Conservation (phyloP, 2,329 filamentous ascomycete genomes). For the Aspergillus fijiensis region DNA sequence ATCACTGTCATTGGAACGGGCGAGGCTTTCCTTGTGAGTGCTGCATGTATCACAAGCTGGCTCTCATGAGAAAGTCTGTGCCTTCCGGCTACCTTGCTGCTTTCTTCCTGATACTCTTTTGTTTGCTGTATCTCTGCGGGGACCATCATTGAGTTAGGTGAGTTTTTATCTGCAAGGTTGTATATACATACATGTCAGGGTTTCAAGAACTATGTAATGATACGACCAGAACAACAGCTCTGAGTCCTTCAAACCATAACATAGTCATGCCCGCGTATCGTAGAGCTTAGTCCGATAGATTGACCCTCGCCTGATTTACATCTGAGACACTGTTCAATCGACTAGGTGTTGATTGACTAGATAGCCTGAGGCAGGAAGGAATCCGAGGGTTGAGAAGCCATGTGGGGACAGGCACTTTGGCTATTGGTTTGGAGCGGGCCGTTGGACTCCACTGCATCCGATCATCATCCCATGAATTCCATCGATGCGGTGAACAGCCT, state of each 20-base stretch:
- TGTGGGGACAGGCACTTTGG: background rate
- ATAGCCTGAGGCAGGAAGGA: slow-evolving; percentile 1
- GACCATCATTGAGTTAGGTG: background rate
- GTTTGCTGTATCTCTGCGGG: background rate
- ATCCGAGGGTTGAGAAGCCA: background rate
- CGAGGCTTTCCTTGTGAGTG: background rate
- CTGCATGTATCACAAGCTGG: background rate
- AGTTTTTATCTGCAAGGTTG: background rate
- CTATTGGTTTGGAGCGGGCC: background rate
- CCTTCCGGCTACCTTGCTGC: background rate
- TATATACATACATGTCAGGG: background rate
- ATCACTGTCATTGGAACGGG: background rate
- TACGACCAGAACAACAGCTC: too few relatives aligned
- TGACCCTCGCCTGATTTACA: too few relatives aligned
- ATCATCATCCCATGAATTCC: background rate
- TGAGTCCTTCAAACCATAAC: too few relatives aligned
- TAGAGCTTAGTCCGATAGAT: too few relatives aligned
- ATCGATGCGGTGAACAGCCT: background rate
- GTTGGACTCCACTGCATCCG: background rate
- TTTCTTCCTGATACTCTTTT: background rate
- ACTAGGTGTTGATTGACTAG: too few relatives aligned
- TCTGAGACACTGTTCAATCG: too few relatives aligned
- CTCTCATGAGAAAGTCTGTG: background rate
- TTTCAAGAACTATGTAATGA: background rate
- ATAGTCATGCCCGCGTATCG: too few relatives aligned